phyloP scores from a whole-genome alignment of 129 eudicot genomes.

The Mikania micrantha region DNA sequence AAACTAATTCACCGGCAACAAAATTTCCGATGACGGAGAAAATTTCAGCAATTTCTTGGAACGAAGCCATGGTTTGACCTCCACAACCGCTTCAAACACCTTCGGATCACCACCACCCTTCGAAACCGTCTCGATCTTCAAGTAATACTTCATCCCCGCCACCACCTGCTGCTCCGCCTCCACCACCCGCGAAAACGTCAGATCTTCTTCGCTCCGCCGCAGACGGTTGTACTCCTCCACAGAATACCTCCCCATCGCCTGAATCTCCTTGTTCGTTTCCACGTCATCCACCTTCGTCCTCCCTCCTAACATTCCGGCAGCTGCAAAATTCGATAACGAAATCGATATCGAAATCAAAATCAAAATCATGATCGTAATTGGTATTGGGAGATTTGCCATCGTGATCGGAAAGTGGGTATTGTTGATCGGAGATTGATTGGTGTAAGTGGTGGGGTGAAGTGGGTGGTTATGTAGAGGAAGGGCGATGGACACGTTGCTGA shows the following conservation, averaged over 20 bases:
- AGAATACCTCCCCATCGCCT: conserved; percentile 45
- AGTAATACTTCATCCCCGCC: conserved; percentile 59
- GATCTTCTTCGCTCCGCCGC: conserved; percentile 2
- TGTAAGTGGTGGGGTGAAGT: background rate
- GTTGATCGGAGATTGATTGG: too few relatives aligned
- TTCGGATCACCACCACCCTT: conserved; percentile 8
- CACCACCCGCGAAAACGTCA: conserved; percentile 41
- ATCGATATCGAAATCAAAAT: background rate
- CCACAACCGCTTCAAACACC: conserved; percentile 53
- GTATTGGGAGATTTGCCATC: background rate
- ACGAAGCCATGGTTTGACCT: conserved; percentile 50
- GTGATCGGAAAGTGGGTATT: background rate
- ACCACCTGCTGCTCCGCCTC: conserved; percentile 78
- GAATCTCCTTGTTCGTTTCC: conserved; percentile 43
- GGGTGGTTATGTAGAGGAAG: conserved; percentile 10
- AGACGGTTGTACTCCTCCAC: conserved; percentile 43
- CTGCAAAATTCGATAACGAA: background rate
- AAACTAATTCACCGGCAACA: background rate
- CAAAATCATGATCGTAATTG: background rate
- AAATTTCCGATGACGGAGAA: conserved; percentile 26
- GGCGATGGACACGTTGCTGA: conserved; percentile 13
- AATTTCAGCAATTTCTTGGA: conserved; percentile 39
- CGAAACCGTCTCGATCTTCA: conserved; percentile 37
- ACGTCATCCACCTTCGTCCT: conserved; percentile 39
- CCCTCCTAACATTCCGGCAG: conserved; percentile 27